Evolutionary conservation across 148 eudicot genomes (phyloP), one percentile per base, ranked within the genome.

Genomic region (Cornus suecica): DNA sequence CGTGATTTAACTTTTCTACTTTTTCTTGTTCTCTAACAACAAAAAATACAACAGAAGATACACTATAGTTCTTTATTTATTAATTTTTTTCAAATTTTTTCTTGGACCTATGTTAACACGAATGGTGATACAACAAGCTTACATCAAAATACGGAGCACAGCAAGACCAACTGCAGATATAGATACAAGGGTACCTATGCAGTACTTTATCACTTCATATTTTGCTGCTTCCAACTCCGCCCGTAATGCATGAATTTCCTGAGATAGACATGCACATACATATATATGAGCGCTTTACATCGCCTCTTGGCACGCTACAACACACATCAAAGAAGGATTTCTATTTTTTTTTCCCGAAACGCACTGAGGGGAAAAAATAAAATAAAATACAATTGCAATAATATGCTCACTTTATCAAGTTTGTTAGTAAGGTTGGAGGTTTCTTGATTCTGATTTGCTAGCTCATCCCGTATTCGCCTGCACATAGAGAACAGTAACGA

Each of bases 161-260:
- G 91, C 94, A 20, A 90, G 79, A 41, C 94, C 91, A 48, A 90
- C 86, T 37, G 94, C 89, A 42, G 90, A 80, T 42, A 86, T 84
- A 8, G 94, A 90, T 9, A 84, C 88, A 4, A 90, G 86, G 27
- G 94, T 86, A 79, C 94, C 94, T 11, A 90, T 80, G 82, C 94
- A 88, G 64, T 88, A 88, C 68, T 90, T 90, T 41, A 90, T 86
- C 48, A 90, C 87, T n/a, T 90, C 94, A 45, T 83, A 88, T 66
- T 90, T 90, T 58, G 91, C 89, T 26, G 91, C 87, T 83, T 88
- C 94, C 70, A 90, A 42, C 73, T 88, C 88, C 63, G 88, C 92
- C 70, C 85, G 73, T 72, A 86, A 34, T 64, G 78, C 80, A 77
- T 88, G 88, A 71, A 88, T 88, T 83, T 88, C 92, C 92, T 88